phyloP scores from a whole-genome alignment of 805 yeast species.

The Nadsonia fulvescens region DNA sequence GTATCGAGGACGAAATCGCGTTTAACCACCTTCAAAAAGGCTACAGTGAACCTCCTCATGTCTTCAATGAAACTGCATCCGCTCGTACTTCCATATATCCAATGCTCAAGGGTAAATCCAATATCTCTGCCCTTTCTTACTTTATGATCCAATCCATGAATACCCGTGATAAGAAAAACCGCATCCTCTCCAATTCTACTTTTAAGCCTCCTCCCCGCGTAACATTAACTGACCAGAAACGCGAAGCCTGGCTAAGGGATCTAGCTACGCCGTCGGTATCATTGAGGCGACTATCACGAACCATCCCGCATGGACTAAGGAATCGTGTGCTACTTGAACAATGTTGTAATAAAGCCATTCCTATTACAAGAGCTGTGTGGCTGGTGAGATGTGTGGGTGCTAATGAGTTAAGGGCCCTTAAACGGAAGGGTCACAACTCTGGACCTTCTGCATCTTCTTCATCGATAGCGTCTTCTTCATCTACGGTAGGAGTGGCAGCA shows the following conservation, averaged over 20 bases:
- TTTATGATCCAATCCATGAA: constrained; percentile 31
- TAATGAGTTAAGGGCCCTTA: constrained; percentile 48
- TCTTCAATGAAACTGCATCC: constrained; percentile 47
- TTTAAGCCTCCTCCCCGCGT: constrained; percentile 79
- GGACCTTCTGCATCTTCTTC: too few species aligned
- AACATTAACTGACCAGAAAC: constrained; percentile 71
- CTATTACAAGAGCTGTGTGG: constrained; percentile 78
- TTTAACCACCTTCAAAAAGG: constrained; percentile 51
- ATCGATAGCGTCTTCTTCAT: too few species aligned
- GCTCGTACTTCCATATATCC: constrained; percentile 41
- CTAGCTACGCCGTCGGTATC: constrained; percentile 53
- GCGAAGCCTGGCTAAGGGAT: constrained; percentile 73
- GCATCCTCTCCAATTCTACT: constrained; percentile 30
- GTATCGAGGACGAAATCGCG: constrained; percentile 29
- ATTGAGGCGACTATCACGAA: constrained; percentile 46
- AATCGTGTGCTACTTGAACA: constrained; percentile 59
- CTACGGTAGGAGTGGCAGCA: constrained; percentile 6
- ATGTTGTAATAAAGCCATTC: constrained; percentile 47
- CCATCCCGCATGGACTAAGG: constrained; percentile 81
- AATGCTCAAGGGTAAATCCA: constrained; percentile 20
- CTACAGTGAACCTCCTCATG: constrained; percentile 42
- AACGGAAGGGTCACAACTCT: constrained; percentile 27
- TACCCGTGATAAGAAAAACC: constrained; percentile 27
- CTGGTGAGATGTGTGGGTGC: constrained; percentile 72
- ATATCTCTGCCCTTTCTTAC: constrained; percentile 30